These are phyloP conservation scores for Hyaloscypha bicolor DNA, from an alignment of 495 filamentous ascomycete species.

Conservation along the genomic window DNA sequence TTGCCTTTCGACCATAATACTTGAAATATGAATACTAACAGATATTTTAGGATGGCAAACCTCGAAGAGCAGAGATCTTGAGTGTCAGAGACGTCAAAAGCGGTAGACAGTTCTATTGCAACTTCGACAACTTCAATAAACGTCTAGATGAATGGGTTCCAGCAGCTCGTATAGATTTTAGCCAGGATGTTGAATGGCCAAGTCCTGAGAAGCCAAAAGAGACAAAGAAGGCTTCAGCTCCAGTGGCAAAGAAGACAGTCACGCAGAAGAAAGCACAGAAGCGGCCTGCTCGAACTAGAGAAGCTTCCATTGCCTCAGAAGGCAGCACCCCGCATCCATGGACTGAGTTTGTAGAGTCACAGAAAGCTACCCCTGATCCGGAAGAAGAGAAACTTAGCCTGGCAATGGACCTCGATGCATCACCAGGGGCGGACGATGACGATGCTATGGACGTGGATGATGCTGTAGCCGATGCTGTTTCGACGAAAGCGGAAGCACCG, in stretches of 20 bases:
- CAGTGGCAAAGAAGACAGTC: conserved; percentile 48
- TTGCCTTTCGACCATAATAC: neutral
- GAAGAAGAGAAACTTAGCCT: conserved; percentile 21
- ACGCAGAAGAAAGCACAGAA: conserved; percentile 57
- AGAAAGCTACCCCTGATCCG: conserved; percentile 24
- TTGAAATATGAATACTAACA: neutral
- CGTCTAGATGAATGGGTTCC: conserved; percentile 97
- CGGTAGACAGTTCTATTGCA: conserved; percentile 86
- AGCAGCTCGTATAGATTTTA: conserved; percentile 77
- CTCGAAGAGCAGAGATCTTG: conserved; percentile 90
- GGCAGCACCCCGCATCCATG: conserved; percentile 31
- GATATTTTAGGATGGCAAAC: conserved; percentile 68
- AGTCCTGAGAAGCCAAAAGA: conserved; percentile 60
- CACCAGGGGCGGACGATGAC: conserved; percentile 44
- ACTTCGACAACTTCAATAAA: conserved; percentile 99
- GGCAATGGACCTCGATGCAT: conserved; percentile 28
- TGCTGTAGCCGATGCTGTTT: conserved; percentile 43
- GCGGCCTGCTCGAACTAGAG: conserved; percentile 38
- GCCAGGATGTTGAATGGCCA: conserved; percentile 59
- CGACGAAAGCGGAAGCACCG: conserved; percentile 44
- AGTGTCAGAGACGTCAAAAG: conserved; percentile 84
- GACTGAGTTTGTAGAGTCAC: conserved; percentile 30
- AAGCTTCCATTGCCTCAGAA: conserved; percentile 33
- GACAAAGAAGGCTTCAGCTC: conserved; percentile 47
- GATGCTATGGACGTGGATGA: conserved; percentile 69